These are phyloP conservation scores for Peronosclerospora sorghi DNA, from an alignment of 352 stramenopile genomes.

Conservation along the genomic window DNA sequence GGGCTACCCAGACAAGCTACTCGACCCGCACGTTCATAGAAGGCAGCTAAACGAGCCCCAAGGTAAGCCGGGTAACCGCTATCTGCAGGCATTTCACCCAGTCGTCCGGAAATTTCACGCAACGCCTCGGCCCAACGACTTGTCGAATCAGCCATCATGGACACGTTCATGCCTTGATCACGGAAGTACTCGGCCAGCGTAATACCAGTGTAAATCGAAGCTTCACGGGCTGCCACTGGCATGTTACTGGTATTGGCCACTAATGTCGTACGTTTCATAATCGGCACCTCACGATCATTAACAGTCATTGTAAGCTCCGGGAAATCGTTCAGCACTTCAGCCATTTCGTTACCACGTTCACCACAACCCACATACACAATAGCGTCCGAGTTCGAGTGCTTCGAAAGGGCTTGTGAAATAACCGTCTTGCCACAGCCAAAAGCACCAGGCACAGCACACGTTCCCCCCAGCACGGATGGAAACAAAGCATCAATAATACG, in stretches of 20 bases:
- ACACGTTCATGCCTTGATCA: slow-evolving; percentile 98
- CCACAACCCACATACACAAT: slow-evolving; percentile 99
- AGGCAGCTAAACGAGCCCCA: slow-evolving; percentile 96
- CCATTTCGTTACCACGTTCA: slow-evolving; percentile 99
- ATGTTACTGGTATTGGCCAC: slow-evolving; percentile 99
- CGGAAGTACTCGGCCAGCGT: slow-evolving; percentile 98
- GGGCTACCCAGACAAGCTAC: slow-evolving; percentile 95
- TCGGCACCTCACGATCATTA: slow-evolving; percentile 94
- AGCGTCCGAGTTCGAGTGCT: slow-evolving; percentile 98
- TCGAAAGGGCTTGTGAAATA: slow-evolving; percentile 98
- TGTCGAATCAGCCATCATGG: slow-evolving; percentile 99
- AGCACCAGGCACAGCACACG: slow-evolving; percentile 96
- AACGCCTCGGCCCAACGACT: slow-evolving; percentile 99
- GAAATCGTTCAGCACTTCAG: slow-evolving; percentile 98
- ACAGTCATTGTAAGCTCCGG: slow-evolving; percentile 98
- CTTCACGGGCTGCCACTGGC: slow-evolving; percentile 98
- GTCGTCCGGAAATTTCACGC: slow-evolving; percentile 98
- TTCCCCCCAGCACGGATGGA: slow-evolving; percentile 97
- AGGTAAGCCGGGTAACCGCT: slow-evolving; percentile 96
- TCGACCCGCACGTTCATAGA: slow-evolving; percentile 99
- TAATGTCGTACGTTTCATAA: slow-evolving; percentile 99
- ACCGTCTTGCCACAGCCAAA: slow-evolving; percentile 99
- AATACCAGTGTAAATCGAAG: slow-evolving; percentile 99
- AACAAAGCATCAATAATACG: slow-evolving; percentile 99
- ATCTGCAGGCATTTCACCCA: slow-evolving; percentile 99